These are phyloP conservation scores for Plantago ovata DNA, from an alignment of 257 asterid genomes.

Conservation along the genomic window DNA sequence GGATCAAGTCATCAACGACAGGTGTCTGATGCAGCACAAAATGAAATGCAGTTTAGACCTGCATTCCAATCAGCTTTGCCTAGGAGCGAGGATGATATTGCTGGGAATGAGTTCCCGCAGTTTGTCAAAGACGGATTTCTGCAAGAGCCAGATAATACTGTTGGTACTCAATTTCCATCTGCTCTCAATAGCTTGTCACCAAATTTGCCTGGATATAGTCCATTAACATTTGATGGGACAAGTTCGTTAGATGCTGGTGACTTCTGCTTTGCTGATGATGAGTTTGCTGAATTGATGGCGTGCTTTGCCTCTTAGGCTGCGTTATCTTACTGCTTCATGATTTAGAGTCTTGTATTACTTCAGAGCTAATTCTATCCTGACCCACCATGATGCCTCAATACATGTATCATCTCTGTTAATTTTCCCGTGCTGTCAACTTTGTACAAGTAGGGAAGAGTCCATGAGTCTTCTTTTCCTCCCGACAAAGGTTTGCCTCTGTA, in stretches of 20 bases:
- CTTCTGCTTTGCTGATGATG: constrained; percentile 32
- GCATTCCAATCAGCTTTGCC: constrained; percentile 29
- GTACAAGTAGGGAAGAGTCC: constrained; percentile 13
- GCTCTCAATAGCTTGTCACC: constrained; percentile 39
- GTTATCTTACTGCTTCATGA: too few species aligned
- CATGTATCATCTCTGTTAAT: not conserved
- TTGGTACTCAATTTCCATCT: constrained; percentile 35
- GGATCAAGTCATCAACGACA: constrained; percentile 29
- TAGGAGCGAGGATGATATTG: constrained; percentile 21
- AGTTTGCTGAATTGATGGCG: constrained; percentile 28
- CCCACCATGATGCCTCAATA: not conserved
- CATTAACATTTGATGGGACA: constrained; percentile 42
- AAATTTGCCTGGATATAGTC: constrained; percentile 31
- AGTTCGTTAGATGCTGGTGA: constrained; percentile 31
- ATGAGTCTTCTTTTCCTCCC: constrained; percentile 2
- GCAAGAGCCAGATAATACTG: constrained; percentile 29
- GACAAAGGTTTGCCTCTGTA: not conserved
- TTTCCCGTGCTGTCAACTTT: constrained; percentile 9
- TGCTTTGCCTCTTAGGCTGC: constrained; percentile 42
- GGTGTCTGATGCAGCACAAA: constrained; percentile 28
- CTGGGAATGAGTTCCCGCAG: constrained; percentile 27
- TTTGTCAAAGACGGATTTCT: constrained; percentile 29
- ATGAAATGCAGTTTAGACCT: constrained; percentile 31
- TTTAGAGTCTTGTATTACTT: not conserved
- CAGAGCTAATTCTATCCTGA: not conserved